These are phyloP conservation scores for Fusarium virguliforme DNA, from an alignment of 2,329 filamentous ascomycete genomes.

Conservation along the genomic window DNA sequence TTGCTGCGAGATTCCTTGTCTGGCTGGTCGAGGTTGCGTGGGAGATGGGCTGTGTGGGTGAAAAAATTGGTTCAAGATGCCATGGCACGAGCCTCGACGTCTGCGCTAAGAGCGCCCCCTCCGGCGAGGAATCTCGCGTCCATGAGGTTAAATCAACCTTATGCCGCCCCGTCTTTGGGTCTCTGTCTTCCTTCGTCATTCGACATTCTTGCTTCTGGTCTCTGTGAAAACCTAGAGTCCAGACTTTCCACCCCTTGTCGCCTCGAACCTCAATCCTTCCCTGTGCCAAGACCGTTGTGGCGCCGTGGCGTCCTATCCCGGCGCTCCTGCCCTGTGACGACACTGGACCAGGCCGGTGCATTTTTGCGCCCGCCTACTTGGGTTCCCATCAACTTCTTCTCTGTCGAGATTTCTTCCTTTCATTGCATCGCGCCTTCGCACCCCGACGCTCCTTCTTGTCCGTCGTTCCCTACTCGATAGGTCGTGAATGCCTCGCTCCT, in stretches of 20 bases:
- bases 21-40: constrained; percentile 15
- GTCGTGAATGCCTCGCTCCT: constrained; percentile 25
- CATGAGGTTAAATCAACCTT: constrained; percentile 35
- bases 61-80: constrained; percentile 31
- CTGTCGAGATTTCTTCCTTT: constrained; percentile 6
- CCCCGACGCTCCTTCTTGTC: constrained; percentile 12
- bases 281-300: constrained; percentile 44
- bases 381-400: constrained; percentile 22
- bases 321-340: constrained; percentile 51
- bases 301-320: constrained; percentile 44
- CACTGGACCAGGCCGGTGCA: constrained; percentile 47
- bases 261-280: constrained; percentile 1
- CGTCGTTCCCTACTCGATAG: constrained; percentile 15
- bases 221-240: neutral
- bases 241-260: constrained; percentile 12
- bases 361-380: constrained; percentile 36
- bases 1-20: constrained; percentile 23
- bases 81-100: constrained; percentile 18
- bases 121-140: constrained; percentile 34
- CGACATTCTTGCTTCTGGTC: neutral
- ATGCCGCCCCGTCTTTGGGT: neutral
- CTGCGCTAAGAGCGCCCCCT: constrained; percentile 29
- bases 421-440: constrained; percentile 12
- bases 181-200: neutral
- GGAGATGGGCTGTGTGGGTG: constrained; percentile 20